Percentiles rank a stretch among this genome's conserved stretches.
Evolutionary conservation across 208 protist genomes (phyloP).

Genomic region (Leishmania major): DNA sequence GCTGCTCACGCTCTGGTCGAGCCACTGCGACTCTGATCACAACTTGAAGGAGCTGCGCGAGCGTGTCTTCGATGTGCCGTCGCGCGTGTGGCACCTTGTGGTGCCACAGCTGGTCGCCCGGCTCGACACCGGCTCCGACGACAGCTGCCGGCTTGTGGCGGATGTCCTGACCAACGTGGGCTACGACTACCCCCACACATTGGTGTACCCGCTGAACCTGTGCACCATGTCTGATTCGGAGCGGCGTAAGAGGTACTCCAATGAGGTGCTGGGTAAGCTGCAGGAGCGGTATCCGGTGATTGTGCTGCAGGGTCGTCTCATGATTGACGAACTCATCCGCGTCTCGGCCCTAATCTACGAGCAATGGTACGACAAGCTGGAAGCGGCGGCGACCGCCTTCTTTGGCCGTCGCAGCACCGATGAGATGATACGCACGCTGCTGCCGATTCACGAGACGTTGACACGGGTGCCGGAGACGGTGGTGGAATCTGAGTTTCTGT

Average conservation of each 20-base stretch:
- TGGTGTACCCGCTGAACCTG: slow-evolving; percentile 99
- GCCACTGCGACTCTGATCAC: slow-evolving; percentile 75
- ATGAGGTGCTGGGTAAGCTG: slow-evolving; percentile 74
- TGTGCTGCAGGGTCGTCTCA: slow-evolving; percentile 93
- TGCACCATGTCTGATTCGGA: slow-evolving; percentile 89
- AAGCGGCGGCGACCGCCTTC: slow-evolving; percentile 95
- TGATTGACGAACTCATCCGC: slow-evolving; percentile 97
- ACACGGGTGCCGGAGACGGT: slow-evolving; percentile 91
- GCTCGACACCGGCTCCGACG: slow-evolving; percentile 92
- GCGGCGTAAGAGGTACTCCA: slow-evolving; percentile 71
- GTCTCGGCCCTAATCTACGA: slow-evolving; percentile 97
- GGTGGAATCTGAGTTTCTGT: slow-evolving; percentile 95
- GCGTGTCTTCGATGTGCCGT: slow-evolving; percentile 93
- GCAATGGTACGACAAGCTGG: slow-evolving; percentile 94
- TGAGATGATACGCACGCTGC: slow-evolving; percentile 87
- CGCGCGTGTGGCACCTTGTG: slow-evolving; percentile 98
- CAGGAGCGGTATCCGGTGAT: slow-evolving; percentile 67
- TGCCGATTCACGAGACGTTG: slow-evolving; percentile 96
- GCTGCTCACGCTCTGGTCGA: slow-evolving; percentile 98
- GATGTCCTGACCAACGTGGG: slow-evolving; percentile 94
- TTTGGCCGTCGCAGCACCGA: slow-evolving; percentile 89
- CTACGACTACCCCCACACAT: slow-evolving; percentile 97
- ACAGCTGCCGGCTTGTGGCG: slow-evolving; percentile 94
- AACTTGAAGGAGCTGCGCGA: slow-evolving; percentile 85
- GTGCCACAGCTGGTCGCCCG: slow-evolving; percentile 99